A percentile compares a stretch with the other conserved stretches of the same genome.
phyloP scores from a whole-genome alignment of 2,329 filamentous ascomycete species.

The Xylariaceae sp. region DNA sequence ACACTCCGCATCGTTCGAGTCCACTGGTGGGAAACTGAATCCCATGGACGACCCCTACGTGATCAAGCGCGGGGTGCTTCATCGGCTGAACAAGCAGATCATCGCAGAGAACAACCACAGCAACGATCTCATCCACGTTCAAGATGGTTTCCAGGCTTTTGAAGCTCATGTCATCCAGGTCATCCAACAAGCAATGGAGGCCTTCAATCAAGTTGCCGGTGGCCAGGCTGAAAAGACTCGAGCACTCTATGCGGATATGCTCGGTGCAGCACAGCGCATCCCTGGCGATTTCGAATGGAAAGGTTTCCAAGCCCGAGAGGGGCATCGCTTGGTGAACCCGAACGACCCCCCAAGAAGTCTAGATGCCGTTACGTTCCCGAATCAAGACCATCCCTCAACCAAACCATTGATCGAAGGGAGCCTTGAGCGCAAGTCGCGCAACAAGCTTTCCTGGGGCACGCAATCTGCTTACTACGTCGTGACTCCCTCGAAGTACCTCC shows the following conservation, averaged over 20 bases:
- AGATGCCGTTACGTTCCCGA: conserved; percentile 80
- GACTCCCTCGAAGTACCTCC: conserved; percentile 84
- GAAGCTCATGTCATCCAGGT: conserved; percentile 85
- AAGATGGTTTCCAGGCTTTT: conserved; percentile 86
- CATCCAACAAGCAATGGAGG: conserved; percentile 80
- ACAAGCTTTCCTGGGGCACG: conserved; percentile 80
- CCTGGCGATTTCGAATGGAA: conserved; percentile 91
- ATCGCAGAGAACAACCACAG: conserved; percentile 95
- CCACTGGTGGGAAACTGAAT: conserved; percentile 73
- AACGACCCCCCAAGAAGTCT: conserved; percentile 75
- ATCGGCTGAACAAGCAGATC: conserved; percentile 89
- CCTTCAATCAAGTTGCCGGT: conserved; percentile 81
- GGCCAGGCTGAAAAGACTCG: conserved; percentile 83
- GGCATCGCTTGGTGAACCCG: conserved; percentile 77
- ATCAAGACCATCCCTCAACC: conserved; percentile 83
- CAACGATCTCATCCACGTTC: conserved; percentile 89
- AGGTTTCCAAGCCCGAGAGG: conserved; percentile 77
- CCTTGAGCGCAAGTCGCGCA: conserved; percentile 88
- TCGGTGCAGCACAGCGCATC: conserved; percentile 76
- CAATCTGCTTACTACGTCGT: conserved; percentile 88
- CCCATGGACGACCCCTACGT: conserved; percentile 87
- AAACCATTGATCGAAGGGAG: conserved; percentile 85
- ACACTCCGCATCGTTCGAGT: conserved; percentile 81
- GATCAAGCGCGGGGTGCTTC: conserved; percentile 77
- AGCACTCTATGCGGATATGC: conserved; percentile 83